phyloP scores from a whole-genome alignment of 345 rosid species.

The Eucalyptus marginata region DNA sequence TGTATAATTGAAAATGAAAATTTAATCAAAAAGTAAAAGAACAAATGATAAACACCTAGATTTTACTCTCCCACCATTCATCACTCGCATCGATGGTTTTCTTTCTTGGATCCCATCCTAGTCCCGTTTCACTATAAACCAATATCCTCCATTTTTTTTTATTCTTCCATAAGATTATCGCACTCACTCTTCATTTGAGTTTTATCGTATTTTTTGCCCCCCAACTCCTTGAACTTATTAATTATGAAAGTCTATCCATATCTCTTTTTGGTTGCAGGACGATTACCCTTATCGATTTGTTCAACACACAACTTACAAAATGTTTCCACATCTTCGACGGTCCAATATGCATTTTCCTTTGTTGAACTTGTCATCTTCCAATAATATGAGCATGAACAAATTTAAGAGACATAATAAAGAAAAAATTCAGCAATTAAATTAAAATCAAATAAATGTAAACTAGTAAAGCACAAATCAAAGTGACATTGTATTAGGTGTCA shows the following conservation, averaged over 20 bases:
- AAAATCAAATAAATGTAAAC: no score
- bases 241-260: background rate
- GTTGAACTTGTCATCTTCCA: fast-evolving
- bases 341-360: no score
- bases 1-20: no score
- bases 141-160: fast-evolving
- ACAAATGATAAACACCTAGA: no score
- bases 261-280: fast-evolving
- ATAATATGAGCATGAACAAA: no score
- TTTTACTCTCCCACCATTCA: background rate
- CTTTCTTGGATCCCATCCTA: fast-evolving
- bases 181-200: background rate
- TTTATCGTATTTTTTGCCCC: no score
- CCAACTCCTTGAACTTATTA: background rate
- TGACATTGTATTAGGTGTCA: no score
- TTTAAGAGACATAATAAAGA: no score
- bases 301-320: background rate
- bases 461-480: no score
- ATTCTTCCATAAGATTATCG: background rate
- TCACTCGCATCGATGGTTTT: background rate
- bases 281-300: background rate
- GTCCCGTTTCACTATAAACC: fast-evolving
- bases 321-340: fast-evolving
- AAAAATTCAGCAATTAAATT: no score
- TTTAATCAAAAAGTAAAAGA: no score